phyloP scores from a whole-genome alignment of 441 rosid species.

The Corymbia citriodora region DNA sequence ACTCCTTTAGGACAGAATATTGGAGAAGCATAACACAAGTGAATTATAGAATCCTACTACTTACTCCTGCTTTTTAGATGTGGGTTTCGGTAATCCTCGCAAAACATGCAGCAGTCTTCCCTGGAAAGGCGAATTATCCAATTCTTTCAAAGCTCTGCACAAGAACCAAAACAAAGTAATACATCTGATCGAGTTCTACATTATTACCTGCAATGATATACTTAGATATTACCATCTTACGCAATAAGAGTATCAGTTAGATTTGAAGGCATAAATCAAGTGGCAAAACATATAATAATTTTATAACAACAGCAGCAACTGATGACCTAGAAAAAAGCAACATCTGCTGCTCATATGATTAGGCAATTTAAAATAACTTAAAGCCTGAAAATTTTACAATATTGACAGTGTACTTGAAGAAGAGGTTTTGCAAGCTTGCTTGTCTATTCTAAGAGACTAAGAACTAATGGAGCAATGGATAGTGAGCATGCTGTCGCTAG shows the following conservation, averaged over 20 bases:
- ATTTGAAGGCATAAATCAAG: neutral
- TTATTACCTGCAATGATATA: neutral
- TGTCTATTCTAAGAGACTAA: neutral
- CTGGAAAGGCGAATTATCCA: constrained; percentile 73
- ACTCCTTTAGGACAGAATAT: neutral
- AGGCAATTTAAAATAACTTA: neutral
- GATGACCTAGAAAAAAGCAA: neutral
- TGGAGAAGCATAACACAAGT: neutral
- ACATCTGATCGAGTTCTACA: neutral
- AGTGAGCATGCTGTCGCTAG: neutral
- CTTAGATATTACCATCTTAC: neutral
- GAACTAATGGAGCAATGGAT: neutral
- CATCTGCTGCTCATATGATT: neutral
- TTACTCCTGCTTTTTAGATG: constrained; percentile 55
- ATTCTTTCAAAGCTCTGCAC: constrained; percentile 70
- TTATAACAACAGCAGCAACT: rapidly evolving
- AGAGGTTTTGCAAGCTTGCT: neutral
- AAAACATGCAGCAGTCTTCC: constrained; percentile 88
- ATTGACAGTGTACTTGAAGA: neutral
- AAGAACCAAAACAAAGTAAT: neutral
- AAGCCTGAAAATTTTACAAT: neutral
- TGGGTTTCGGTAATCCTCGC: constrained; percentile 53
- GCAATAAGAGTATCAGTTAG: neutral
- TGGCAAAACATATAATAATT: neutral
- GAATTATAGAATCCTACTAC: constrained; percentile 3